A percentile compares a stretch with the other conserved stretches of the same genome.
These are phyloP conservation scores for Rhizopus stolonifer DNA, from an alignment of 371 early-diverging fungal genomes.

Conservation along the genomic window DNA sequence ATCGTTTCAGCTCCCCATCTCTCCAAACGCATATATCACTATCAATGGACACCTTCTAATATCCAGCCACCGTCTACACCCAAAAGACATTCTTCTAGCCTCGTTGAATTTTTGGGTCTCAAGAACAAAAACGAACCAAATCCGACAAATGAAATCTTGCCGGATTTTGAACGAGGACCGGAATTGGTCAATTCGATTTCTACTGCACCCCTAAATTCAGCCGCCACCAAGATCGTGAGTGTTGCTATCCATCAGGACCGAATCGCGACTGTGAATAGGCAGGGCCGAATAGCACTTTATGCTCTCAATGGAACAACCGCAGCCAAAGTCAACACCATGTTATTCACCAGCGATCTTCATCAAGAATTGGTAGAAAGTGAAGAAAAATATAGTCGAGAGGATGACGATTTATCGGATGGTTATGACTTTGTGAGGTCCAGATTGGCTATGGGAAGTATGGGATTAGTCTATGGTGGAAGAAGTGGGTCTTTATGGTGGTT, in stretches of 20 bases:
- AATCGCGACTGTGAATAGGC: slow-evolving; percentile 40
- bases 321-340: slow-evolving; percentile 19
- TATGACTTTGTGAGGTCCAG: slow-evolving; percentile 42
- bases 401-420: slow-evolving; percentile 47
- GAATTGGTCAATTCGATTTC: slow-evolving; percentile 33
- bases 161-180: slow-evolving; percentile 25
- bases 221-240: slow-evolving; percentile 33
- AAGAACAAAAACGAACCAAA: too few relatives aligned
- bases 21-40: slow-evolving; percentile 38
- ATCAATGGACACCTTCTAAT: slow-evolving; percentile 31
- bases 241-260: slow-evolving; percentile 30
- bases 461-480: slow-evolving; percentile 39
- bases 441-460: slow-evolving; percentile 40
- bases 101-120: too few relatives aligned
- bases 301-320: slow-evolving; percentile 43
- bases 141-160: slow-evolving; percentile 38
- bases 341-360: neutral
- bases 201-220: slow-evolving; percentile 29
- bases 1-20: slow-evolving; percentile 40
- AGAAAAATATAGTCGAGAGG: slow-evolving; percentile 22
- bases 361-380: slow-evolving; percentile 35
- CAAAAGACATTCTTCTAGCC: too few relatives aligned
- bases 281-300: slow-evolving; percentile 44
- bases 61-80: too few relatives aligned
- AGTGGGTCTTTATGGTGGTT: slow-evolving; percentile 46